These are phyloP conservation scores for Maudiozyma saulgeensis DNA, from an alignment of 805 yeast genomes.

Conservation along the genomic window DNA sequence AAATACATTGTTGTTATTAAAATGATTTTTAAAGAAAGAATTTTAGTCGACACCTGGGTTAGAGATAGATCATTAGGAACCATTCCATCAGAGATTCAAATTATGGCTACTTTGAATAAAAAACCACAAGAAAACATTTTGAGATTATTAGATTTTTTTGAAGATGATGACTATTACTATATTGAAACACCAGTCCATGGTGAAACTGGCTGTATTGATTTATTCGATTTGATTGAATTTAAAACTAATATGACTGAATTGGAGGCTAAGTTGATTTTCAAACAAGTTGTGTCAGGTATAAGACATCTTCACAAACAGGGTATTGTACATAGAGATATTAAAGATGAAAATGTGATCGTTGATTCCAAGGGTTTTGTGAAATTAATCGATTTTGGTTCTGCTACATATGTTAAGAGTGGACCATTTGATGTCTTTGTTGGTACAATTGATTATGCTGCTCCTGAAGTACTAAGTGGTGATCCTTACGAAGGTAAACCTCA, in stretches of 20 bases:
- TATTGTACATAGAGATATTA: conserved; percentile 87
- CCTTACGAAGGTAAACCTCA: conserved; percentile 90
- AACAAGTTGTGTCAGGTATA: conserved; percentile 70
- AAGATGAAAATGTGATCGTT: conserved; percentile 88
- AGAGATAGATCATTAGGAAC: conserved; percentile 86
- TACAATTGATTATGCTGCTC: conserved; percentile 95
- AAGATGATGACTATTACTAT: conserved; percentile 81
- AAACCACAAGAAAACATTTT: conserved; percentile 83
- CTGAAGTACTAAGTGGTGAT: conserved; percentile 84
- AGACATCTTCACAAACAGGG: conserved; percentile 77
- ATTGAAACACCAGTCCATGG: conserved; percentile 91
- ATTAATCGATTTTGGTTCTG: conserved; percentile 90
- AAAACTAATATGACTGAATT: conserved; percentile 69
- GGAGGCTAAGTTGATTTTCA: conserved; percentile 70
- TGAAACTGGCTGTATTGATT: conserved; percentile 78
- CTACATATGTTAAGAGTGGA: conserved; percentile 82
- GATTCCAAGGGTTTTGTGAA: conserved; percentile 74
- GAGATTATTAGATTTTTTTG: conserved; percentile 82
- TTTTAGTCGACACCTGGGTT: conserved; percentile 95
- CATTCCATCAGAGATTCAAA: conserved; percentile 91
- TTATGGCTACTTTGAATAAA: conserved; percentile 69
- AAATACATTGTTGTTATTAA: conserved; percentile 68
- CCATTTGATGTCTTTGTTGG: conserved; percentile 98
- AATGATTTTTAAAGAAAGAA: conserved; percentile 84
- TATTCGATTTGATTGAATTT: conserved; percentile 85